These are phyloP conservation scores for Ilyonectria robusta DNA, from an alignment of 2,329 filamentous ascomycete species.

Conservation along the genomic window DNA sequence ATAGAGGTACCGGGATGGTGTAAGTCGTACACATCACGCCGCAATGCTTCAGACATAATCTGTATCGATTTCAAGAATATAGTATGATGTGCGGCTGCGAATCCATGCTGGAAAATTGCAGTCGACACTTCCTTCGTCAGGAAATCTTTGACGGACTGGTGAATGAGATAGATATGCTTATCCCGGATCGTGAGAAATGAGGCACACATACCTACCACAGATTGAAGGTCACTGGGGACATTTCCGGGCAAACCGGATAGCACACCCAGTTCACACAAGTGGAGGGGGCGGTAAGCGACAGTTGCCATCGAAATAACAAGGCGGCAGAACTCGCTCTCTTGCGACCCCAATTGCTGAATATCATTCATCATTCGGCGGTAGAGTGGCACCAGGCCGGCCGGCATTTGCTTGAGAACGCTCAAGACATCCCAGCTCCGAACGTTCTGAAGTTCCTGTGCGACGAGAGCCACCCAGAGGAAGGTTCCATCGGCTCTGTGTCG, in stretches of 20 bases:
- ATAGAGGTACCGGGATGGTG: conserved; percentile 23
- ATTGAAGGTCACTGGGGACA: background rate
- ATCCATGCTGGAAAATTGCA: conserved; percentile 50
- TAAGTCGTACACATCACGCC: conserved; percentile 55
- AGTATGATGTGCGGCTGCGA: conserved; percentile 42
- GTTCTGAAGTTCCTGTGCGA: no score
- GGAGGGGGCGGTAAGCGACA: no score
- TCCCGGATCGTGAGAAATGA: conserved; percentile 56
- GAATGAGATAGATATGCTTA: conserved; percentile 53
- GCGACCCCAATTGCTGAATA: no score
- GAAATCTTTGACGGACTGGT: conserved; percentile 61
- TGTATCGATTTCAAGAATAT: conserved; percentile 55
- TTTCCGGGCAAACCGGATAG: no score
- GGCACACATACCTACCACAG: conserved; percentile 30
- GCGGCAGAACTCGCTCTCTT: no score
- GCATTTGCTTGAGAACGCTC: no score
- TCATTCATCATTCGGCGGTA: no score
- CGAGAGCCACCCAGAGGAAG: no score
- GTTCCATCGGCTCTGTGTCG: conserved; percentile 9
- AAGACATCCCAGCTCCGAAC: no score
- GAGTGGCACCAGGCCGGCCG: no score
- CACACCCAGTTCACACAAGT: no score
- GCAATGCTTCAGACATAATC: conserved; percentile 48
- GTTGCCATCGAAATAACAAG: no score
- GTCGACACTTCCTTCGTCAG: conserved; percentile 42